phyloP scores from a whole-genome alignment of 2,329 filamentous ascomycete species.

The Alternaria novae-zelandiae region DNA sequence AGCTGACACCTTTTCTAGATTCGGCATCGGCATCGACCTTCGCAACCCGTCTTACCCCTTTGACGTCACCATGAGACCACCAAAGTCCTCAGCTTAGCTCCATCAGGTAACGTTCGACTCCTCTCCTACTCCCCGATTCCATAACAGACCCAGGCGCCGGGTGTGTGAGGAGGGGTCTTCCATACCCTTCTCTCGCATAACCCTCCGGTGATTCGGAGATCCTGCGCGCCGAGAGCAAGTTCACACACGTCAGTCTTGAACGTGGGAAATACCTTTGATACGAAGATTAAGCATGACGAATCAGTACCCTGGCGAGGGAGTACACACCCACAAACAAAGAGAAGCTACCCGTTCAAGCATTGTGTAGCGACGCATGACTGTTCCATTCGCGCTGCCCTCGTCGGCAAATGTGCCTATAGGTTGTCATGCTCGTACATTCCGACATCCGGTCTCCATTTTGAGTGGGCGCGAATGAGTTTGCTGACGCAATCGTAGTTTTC shows the following conservation, averaged over 20 bases:
- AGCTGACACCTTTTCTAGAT: neutral
- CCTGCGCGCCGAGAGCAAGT: neutral
- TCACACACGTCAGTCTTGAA: neutral
- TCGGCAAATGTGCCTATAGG: neutral
- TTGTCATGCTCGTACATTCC: neutral
- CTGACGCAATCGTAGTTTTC: neutral
- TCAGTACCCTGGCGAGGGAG: neutral
- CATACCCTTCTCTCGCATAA: neutral
- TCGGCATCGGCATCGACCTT: neutral
- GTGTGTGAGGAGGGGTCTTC: neutral
- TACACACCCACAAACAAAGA: neutral
- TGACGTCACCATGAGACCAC: neutral
- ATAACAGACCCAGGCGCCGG: neutral
- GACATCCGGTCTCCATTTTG: neutral
- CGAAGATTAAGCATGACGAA: neutral
- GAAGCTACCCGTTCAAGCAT: neutral
- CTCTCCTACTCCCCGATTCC: neutral
- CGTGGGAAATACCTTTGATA: neutral
- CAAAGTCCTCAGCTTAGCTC: neutral
- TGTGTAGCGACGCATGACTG: neutral
- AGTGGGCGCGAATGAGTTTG: rapidly evolving
- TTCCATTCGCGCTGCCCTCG: neutral
- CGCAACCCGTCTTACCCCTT: neutral
- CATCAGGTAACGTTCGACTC: neutral
- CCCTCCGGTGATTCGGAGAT: neutral